Evolutionary conservation across 768 basidiomycete species (phyloP).

Genomic region (Leucocoprinus leucothites): DNA sequence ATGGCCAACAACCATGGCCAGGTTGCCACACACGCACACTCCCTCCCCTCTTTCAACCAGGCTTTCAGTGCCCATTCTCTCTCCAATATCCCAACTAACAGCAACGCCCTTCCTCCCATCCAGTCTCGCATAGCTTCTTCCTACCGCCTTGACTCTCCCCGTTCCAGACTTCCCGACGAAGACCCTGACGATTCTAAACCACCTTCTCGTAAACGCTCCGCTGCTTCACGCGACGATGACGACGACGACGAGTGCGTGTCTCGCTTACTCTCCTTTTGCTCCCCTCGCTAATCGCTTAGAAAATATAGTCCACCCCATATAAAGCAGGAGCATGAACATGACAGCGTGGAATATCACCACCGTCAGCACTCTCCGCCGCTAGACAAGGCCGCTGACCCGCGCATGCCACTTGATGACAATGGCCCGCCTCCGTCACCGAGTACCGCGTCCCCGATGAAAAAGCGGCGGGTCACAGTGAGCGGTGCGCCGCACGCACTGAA

Average conservation of each 20-base stretch:
- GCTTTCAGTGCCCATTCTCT: slow-evolving; percentile 64
- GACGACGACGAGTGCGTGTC: slow-evolving; percentile 45
- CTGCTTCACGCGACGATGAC: slow-evolving; percentile 35
- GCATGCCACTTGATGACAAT: slow-evolving; percentile 19
- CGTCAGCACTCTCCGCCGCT: slow-evolving; percentile 38
- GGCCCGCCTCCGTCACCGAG: slow-evolving; percentile 38
- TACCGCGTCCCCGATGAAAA: slow-evolving; percentile 51
- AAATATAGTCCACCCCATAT: slow-evolving; percentile 48
- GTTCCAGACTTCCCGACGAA: slow-evolving; percentile 26
- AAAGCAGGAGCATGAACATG: slow-evolving; percentile 64
- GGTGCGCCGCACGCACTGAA: slow-evolving; percentile 55
- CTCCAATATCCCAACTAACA: slow-evolving; percentile 39
- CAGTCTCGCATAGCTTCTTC: slow-evolving; percentile 37
- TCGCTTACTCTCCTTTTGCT: slow-evolving; percentile 17
- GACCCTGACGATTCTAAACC: slow-evolving; percentile 26
- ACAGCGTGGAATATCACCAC: slow-evolving; percentile 36
- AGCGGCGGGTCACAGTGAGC: slow-evolving; percentile 69
- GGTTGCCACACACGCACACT: slow-evolving; percentile 50
- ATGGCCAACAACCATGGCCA: slow-evolving; percentile 42
- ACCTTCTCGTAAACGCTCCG: no score
- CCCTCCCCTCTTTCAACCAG: slow-evolving; percentile 78
- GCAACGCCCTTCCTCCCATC: slow-evolving; percentile 66
- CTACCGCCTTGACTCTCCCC: slow-evolving; percentile 32
- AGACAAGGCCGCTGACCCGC: slow-evolving; percentile 18
- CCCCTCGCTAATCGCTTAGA: slow-evolving; percentile 22